Percentiles rank a stretch among this genome's conserved stretches.
Evolutionary conservation across 116 monocot species (phyloP).

Genomic region (Cymodocea nodosa): DNA sequence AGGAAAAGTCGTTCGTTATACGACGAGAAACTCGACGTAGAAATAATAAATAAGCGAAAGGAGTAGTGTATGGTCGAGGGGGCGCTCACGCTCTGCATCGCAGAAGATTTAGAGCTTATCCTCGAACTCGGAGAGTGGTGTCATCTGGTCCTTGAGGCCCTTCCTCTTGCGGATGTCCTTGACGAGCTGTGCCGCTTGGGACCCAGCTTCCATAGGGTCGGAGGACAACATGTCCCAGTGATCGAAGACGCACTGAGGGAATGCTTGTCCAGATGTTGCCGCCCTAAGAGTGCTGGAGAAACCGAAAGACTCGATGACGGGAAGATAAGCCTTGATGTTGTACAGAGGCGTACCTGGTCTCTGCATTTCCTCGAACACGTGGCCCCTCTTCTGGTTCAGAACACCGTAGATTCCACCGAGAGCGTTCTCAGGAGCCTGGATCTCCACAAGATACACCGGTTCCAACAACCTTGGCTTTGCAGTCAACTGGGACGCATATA

Average conservation of each 20-base stretch:
- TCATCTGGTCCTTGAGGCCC: slow-evolving; percentile 37
- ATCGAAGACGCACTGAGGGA: slow-evolving; percentile 35
- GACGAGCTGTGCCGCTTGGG: slow-evolving; percentile 16
- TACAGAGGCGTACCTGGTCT: slow-evolving; percentile 22
- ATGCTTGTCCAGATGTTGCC: slow-evolving; percentile 28
- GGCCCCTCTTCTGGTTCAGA: slow-evolving; percentile 22
- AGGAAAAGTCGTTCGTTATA: too few relatives aligned
- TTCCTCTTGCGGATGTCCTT: slow-evolving; percentile 44
- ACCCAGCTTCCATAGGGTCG: slow-evolving; percentile 15
- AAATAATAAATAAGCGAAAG: too few relatives aligned
- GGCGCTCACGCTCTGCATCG: too few relatives aligned
- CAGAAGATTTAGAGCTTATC: slow-evolving; percentile 23
- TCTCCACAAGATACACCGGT: slow-evolving; percentile 31
- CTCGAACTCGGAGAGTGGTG: slow-evolving; percentile 34
- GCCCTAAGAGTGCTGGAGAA: slow-evolving; percentile 23
- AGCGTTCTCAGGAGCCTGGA: slow-evolving; percentile 25
- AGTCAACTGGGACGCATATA: slow-evolving; percentile 28
- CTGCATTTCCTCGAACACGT: slow-evolving; percentile 28
- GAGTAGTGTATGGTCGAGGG: too few relatives aligned
- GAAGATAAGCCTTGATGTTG: slow-evolving; percentile 33
- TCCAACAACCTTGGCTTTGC: slow-evolving; percentile 29
- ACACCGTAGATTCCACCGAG: slow-evolving; percentile 23
- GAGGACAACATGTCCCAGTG: slow-evolving; percentile 32
- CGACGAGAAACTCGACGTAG: too few relatives aligned
- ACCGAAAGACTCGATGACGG: slow-evolving; percentile 22